A percentile compares a stretch with the other conserved stretches of the same genome.
phyloP scores from a whole-genome alignment of 441 rosid genomes.

The Adansonia grandidieri region DNA sequence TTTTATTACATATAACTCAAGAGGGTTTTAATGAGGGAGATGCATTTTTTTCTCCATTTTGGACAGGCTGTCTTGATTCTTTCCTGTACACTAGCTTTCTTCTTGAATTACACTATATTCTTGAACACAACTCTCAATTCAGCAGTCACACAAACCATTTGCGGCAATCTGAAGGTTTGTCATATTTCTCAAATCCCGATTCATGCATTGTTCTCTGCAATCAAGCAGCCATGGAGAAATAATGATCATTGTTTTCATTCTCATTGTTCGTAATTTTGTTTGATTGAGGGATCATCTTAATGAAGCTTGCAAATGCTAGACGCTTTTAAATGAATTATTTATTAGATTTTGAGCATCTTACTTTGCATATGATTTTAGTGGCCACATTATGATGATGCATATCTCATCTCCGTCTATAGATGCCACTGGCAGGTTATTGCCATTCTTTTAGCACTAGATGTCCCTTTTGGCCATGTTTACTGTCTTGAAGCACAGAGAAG shows the following conservation, averaged over 20 bases:
- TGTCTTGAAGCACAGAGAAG: too few relatives aligned
- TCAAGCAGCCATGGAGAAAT: neutral
- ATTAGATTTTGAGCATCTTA: neutral
- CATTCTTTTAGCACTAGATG: neutral
- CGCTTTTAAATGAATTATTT: neutral
- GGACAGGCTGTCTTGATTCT: conserved; percentile 71
- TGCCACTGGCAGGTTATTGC: neutral
- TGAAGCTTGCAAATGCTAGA: conserved; percentile 8
- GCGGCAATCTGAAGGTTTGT: conserved; percentile 92
- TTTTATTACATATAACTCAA: neutral
- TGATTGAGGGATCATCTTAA: neutral
- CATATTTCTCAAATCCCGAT: conserved; percentile 11
- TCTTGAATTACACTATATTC: conserved; percentile 92
- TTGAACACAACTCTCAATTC: conserved; percentile 97
- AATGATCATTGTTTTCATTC: conserved; percentile 9
- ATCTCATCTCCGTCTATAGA: conserved; percentile 16
- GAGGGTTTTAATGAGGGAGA: neutral
- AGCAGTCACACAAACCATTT: conserved; percentile 89
- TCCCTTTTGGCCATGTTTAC: neutral
- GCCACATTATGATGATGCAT: neutral
- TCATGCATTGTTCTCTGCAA: conserved; percentile 8
- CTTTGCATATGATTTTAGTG: neutral
- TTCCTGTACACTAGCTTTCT: conserved; percentile 89
- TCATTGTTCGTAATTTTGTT: neutral
- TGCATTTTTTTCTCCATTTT: conserved; percentile 23